A percentile compares a stretch with the other conserved stretches of the same genome.
phyloP scores from a whole-genome alignment of 2,329 filamentous ascomycete genomes.

The Phyllosticta capitalensis region DNA sequence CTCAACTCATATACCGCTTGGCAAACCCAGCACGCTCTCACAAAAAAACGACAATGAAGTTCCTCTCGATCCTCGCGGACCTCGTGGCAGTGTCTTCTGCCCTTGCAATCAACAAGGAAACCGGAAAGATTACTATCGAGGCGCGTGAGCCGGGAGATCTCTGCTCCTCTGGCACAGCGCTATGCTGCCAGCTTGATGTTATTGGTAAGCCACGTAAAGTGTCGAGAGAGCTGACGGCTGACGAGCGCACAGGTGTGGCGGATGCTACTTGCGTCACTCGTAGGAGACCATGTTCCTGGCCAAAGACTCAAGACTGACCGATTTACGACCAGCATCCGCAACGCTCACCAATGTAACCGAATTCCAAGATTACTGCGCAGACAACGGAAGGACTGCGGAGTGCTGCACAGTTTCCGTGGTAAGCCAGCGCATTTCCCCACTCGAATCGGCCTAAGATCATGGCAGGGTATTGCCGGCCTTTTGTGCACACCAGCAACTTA shows the following conservation, averaged over 20 bases:
- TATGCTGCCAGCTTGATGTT: constrained; percentile 8
- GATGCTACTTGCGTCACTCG: constrained; percentile 1
- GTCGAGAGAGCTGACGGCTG: not conserved
- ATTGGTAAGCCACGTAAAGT: not conserved
- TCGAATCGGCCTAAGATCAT: not conserved
- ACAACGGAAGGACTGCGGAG: constrained; percentile 2
- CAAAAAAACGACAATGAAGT: not conserved
- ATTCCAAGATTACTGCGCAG: constrained; percentile 4
- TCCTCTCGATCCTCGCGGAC: not conserved
- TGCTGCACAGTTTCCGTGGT: constrained; percentile 9
- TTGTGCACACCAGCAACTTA: not conserved
- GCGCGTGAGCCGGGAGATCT: not conserved
- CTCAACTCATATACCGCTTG: not conserved
- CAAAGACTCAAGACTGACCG: not conserved
- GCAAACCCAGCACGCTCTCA: not conserved
- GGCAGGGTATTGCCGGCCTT: constrained; percentile 1
- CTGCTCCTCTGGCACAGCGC: constrained; percentile 2
- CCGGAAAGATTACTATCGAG: not conserved
- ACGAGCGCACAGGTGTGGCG: not conserved
- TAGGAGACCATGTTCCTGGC: not conserved
- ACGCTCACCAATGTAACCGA: not conserved
- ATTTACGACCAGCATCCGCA: not conserved
- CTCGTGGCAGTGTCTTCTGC: not conserved
- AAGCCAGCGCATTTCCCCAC: not conserved
- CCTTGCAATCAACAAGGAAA: not conserved